Percentiles rank a stretch among this genome's conserved stretches.
Evolutionary conservation across 1,284 basidiomycete genomes (phyloP).

Genomic region (Irpex sp.): DNA sequence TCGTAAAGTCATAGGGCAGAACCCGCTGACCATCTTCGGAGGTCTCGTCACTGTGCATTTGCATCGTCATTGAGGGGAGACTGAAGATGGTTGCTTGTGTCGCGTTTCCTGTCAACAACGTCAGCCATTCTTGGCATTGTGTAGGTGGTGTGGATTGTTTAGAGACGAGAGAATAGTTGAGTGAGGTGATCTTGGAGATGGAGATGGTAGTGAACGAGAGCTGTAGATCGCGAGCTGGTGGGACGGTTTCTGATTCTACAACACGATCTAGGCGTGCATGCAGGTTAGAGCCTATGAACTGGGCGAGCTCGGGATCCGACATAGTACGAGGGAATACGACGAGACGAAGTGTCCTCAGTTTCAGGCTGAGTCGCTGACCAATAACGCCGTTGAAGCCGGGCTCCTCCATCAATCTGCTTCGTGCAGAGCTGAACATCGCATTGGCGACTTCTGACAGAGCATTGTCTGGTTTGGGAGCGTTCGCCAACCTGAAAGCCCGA

Average conservation of each 20-base stretch:
- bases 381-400: slow-evolving; percentile 54
- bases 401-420: slow-evolving; percentile 62
- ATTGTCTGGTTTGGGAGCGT: slow-evolving; percentile 64
- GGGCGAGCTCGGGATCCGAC: slow-evolving; percentile 66
- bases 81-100: slow-evolving; percentile 69
- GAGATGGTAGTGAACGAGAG: slow-evolving; percentile 70
- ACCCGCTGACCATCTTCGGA: slow-evolving; percentile 32
- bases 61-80: slow-evolving; percentile 72
- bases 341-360: slow-evolving; percentile 53
- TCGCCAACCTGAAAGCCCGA: slow-evolving; percentile 61
- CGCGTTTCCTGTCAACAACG: slow-evolving; percentile 48
- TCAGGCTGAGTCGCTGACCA: slow-evolving; percentile 66
- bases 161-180: slow-evolving; percentile 39
- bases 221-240: slow-evolving; percentile 55
- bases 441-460: slow-evolving; percentile 78
- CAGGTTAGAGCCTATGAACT: slow-evolving; percentile 60
- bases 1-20: slow-evolving; percentile 69
- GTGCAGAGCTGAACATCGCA: slow-evolving; percentile 74
- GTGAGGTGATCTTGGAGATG: slow-evolving; percentile 63
- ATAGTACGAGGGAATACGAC: slow-evolving; percentile 74
- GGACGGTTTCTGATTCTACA: slow-evolving; percentile 42
- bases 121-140: slow-evolving; percentile 49
- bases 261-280: slow-evolving; percentile 60
- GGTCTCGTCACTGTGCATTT: slow-evolving; percentile 65
- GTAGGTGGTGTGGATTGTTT: slow-evolving; percentile 25